A percentile compares a stretch with the other conserved stretches of the same genome.
Evolutionary conservation across 2,329 filamentous ascomycete genomes (phyloP).

Genomic region (Scedosporium dehoogii): DNA sequence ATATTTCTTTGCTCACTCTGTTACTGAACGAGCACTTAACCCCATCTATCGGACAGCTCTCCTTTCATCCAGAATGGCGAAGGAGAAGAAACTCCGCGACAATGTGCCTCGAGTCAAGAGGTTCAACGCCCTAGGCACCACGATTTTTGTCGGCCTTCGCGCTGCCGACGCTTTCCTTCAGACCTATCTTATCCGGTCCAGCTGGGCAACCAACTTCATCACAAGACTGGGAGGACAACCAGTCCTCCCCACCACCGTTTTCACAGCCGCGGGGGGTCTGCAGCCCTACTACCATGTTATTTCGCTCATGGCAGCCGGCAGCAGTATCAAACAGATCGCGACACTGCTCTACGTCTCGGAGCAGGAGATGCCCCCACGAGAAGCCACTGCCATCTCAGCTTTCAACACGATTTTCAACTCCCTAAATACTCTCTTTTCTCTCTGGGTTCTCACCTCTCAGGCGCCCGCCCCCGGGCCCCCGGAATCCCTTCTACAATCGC

Average conservation of each 20-base stretch:
- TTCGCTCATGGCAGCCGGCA: slow-evolving; percentile 41
- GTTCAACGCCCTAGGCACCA: slow-evolving; percentile 22
- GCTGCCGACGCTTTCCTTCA: slow-evolving; percentile 22
- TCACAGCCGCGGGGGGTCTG: slow-evolving; percentile 14
- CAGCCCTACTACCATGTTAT: slow-evolving; percentile 40
- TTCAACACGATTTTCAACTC: slow-evolving; percentile 48
- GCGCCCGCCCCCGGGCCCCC: slow-evolving; percentile 12
- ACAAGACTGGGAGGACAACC: slow-evolving; percentile 17
- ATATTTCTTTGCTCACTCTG: no score
- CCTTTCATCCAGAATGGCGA: no score
- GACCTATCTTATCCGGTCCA: slow-evolving; percentile 19
- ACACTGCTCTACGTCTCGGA: slow-evolving; percentile 34
- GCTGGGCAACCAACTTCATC: slow-evolving; percentile 18
- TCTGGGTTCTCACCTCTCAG: slow-evolving; percentile 18
- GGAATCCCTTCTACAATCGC: slow-evolving; percentile 7
- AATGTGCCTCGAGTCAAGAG: slow-evolving; percentile 16
- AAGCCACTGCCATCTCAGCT: slow-evolving; percentile 30
- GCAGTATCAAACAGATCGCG: slow-evolving; percentile 44
- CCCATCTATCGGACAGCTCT: no score
- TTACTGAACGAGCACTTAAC: no score
- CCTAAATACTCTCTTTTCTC: slow-evolving; percentile 42
- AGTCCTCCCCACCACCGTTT: slow-evolving; percentile 14
- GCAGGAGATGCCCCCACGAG: slow-evolving; percentile 36
- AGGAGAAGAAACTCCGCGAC: background rate
- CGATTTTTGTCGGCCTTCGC: slow-evolving; percentile 29